Evolutionary conservation across 2,329 filamentous ascomycete species (phyloP), one percentile per base, ranked within the genome.

Genomic region (Ceratocystis albifundus): DNA sequence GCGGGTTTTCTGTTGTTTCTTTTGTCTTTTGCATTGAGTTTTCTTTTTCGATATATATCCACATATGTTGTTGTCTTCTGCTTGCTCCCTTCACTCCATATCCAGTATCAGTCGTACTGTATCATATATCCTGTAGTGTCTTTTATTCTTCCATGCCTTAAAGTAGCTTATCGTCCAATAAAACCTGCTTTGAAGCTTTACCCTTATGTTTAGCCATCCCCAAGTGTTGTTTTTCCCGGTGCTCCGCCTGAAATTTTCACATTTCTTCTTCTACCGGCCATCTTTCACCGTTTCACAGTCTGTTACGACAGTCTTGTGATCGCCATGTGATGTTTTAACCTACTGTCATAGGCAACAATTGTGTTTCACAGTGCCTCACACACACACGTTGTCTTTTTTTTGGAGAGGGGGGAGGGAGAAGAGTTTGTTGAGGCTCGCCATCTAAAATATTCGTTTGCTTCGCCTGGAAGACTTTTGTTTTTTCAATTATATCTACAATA

Each of bases 31-130:
- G 41, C 41, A 30, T 50, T 48, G 22, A 28, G 8, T 30, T 10
- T 53, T 20, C n/a, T n/a, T 28, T 63, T 63, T 48, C 28, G 44
- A 63, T 63, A 63, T 63, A 48, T 45, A 28, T 41, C 36, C 36
- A 41, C 61, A 36, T 22, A 46, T 20, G 20, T 25, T 10, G 44
- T 45, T 45, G 2, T 62, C 45, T 44, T 41, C 45, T 62, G 20
- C 17, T 28, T 62, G 20, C 17, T 28, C 46, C 25, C 10, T 7
- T 45, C 28, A 8, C 28, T 7, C 1, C 53, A 30, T 32, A 17
- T n/a, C 28, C n/a, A 36, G 53, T 30, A 59, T 59, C 53, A 30
- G 32, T 59, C 53, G 32, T 7, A 30, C 4, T 59, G 10, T 59
- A 59, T 32, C 53, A 59, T 36, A 32, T 32, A 59, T 59, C 53